A percentile compares a stretch with the other conserved stretches of the same genome.
These are phyloP conservation scores for Dactylellina drechsleri DNA, from an alignment of 2,329 filamentous ascomycete genomes.

Conservation along the genomic window DNA sequence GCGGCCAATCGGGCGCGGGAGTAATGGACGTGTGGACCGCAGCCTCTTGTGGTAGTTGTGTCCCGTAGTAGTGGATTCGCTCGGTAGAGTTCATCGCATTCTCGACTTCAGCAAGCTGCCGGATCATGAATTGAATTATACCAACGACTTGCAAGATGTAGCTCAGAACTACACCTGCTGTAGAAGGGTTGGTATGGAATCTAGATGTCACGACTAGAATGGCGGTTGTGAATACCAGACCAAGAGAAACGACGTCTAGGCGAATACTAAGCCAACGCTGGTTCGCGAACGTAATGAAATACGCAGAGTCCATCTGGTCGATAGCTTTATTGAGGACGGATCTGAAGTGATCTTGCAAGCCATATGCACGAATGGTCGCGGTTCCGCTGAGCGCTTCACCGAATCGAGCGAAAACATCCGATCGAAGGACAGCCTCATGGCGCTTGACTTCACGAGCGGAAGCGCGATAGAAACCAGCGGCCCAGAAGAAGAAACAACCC, in stretches of 20 bases:
- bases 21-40: constrained; percentile 77
- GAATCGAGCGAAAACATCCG: constrained; percentile 88
- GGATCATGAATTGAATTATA: constrained; percentile 94
- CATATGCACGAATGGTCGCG: constrained; percentile 88
- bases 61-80: constrained; percentile 93
- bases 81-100: constrained; percentile 99
- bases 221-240: constrained; percentile 85
- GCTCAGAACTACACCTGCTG: constrained; percentile 85
- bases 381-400: constrained; percentile 86
- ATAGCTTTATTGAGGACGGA: constrained; percentile 75
- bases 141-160: constrained; percentile 94
- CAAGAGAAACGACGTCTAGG: constrained; percentile 82
- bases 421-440: constrained; percentile 88
- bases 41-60: constrained; percentile 86
- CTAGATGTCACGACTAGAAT: constrained; percentile 92
- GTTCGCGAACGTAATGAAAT: constrained; percentile 94
- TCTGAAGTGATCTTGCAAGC: constrained; percentile 79
- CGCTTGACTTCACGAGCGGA: constrained; percentile 95
- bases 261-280: constrained; percentile 91
- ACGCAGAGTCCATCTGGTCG: constrained; percentile 92
- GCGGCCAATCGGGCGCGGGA: constrained; percentile 81
- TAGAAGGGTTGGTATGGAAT: constrained; percentile 84
- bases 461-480: constrained; percentile 85
- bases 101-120: constrained; percentile 96
- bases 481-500: constrained; percentile 79